Evolutionary conservation across 2,329 filamentous ascomycete species (phyloP), one percentile per base, ranked within the genome.

Genomic region (Colletotrichum australisinense): DNA sequence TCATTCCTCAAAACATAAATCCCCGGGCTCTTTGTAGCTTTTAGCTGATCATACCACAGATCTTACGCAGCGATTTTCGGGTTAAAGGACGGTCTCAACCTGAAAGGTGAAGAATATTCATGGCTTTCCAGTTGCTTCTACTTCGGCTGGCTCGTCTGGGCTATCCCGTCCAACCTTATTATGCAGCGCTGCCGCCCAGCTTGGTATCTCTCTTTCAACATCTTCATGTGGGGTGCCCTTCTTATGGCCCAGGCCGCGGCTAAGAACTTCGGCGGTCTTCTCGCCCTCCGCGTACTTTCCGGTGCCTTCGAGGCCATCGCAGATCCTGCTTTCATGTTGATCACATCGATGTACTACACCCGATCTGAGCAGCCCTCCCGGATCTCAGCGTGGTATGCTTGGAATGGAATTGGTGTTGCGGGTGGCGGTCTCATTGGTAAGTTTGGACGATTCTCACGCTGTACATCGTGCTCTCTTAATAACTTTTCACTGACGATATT

Each of bases 21-120:
- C 26, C 35, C 16, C 38, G 14, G 38, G 16, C 38, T 2, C n/a
- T 11, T 26, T 12, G n/a, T 7, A 11, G 4, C 28, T 5, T 4
- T 11, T 42, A 14, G 22, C 70, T 69, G 2, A 69, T 32, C 7
- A 12, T 4, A 9, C 4, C 2, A 19, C 30, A 70, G 73, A 42
- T 89, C 87, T 1, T 93, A 92, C 75, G 91, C 91, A 0, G 90
- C 91, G 24, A 90, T 93, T 63, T 92, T 93, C 71, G 90, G 90
- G 1, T 88, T 93, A 72, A 84, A 85, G 26, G 85, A 91, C 2
- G 90, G 91, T 74, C 83, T 92, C 9, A 75, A 86, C 16, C 83
- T 93, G 1, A 82, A 85, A n/a, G 89, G 89, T 1, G 85, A 86
- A 0, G 83, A 92, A 74, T 93, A 92, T 76, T 88, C 83, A 0